Evolutionary conservation across 306 rosid genomes (phyloP).

Genomic region (Vachellia collinsii): DNA sequence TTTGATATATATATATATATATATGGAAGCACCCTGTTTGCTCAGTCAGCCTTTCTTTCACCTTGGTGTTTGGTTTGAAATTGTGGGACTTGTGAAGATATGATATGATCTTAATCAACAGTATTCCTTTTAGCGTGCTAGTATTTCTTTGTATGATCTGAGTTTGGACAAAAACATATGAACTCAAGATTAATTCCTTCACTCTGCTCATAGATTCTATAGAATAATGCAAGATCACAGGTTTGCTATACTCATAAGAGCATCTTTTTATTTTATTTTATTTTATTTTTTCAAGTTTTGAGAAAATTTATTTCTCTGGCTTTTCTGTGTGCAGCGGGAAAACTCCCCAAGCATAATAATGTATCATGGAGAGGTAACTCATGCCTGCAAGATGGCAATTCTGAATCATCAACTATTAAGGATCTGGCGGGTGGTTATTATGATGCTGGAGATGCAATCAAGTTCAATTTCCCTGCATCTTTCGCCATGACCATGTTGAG

Average conservation of each 20-base stretch:
- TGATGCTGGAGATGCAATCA: conserved; percentile 98
- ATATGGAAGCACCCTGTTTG: too few relatives aligned
- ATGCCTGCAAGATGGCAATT: conserved; percentile 65
- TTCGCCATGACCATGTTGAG: conserved; percentile 92
- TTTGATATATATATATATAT: too few relatives aligned
- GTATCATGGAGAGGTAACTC: conserved; percentile 99
- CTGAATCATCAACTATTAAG: conserved; percentile 48
- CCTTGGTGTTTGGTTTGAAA: too few relatives aligned
- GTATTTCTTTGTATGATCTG: too few relatives aligned
- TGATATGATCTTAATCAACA: background rate
- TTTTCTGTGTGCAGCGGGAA: conserved; percentile 67
- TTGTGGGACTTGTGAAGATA: too few relatives aligned
- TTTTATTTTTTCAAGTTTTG: too few relatives aligned
- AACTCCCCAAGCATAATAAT: conserved; percentile 90
- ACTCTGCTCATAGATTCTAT: background rate
- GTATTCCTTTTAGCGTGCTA: too few relatives aligned
- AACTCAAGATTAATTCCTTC: too few relatives aligned
- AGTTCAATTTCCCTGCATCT: conserved; percentile 84
- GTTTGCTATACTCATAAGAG: background rate
- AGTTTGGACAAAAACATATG: too few relatives aligned
- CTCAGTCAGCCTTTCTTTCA: too few relatives aligned
- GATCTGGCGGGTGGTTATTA: conserved; percentile 90
- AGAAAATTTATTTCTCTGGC: background rate
- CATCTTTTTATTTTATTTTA: too few relatives aligned
- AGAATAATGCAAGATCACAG: background rate